phyloP scores from a whole-genome alignment of 306 rosid species.

The Pyrus communis region DNA sequence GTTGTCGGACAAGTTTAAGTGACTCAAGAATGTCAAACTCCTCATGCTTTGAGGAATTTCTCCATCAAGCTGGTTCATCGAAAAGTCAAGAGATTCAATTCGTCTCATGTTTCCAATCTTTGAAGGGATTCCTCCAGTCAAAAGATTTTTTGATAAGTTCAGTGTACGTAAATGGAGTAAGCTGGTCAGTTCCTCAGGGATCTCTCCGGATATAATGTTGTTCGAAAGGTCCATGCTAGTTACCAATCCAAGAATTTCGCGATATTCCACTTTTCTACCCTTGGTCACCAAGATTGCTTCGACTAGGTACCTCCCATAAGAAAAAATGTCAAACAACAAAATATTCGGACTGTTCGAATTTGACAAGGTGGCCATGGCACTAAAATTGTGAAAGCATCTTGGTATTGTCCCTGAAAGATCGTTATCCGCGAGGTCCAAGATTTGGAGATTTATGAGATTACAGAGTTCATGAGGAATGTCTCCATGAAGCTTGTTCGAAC shows the following conservation, averaged over 20 bases:
- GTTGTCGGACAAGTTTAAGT: no score
- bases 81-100: neutral
- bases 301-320: neutral
- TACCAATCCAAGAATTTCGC: neutral
- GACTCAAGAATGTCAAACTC: neutral
- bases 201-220: neutral
- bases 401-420: constrained; percentile 10
- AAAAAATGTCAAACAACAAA: neutral
- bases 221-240: neutral
- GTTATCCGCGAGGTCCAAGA: constrained; percentile 8
- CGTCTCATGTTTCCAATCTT: neutral
- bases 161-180: neutral
- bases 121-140: neutral
- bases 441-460: neutral
- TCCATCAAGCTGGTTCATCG: neutral
- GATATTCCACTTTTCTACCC: neutral
- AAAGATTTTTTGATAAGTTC: neutral
- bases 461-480: constrained; percentile 5
- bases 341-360: neutral
- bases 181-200: neutral
- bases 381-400: neutral
- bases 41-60: neutral
- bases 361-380: neutral
- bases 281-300: neutral
- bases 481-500: constrained; percentile 8